phyloP scores from a whole-genome alignment of 2,329 filamentous ascomycete genomes.

The Fusarium longipes region DNA sequence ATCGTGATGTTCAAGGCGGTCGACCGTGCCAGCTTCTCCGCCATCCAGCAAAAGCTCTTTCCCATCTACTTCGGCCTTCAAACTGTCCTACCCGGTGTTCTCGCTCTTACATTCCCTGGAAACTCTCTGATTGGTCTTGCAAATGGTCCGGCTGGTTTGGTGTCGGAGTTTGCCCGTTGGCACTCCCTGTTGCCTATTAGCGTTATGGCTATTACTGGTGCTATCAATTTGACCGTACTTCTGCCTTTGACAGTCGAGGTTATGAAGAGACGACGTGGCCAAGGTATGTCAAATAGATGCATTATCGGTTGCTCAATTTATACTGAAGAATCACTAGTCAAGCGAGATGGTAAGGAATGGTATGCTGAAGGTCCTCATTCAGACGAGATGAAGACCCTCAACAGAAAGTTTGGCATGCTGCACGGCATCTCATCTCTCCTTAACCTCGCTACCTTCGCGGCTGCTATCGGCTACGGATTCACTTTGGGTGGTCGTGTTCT shows the following conservation, averaged over 20 bases:
- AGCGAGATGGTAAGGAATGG: constrained; percentile 87
- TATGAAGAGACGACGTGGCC: constrained; percentile 80
- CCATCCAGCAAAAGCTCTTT: constrained; percentile 83
- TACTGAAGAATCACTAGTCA: constrained; percentile 65
- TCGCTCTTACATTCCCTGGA: constrained; percentile 86
- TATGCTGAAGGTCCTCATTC: constrained; percentile 84
- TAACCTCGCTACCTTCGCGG: constrained; percentile 77
- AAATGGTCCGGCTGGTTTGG: constrained; percentile 64
- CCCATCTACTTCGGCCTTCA: constrained; percentile 91
- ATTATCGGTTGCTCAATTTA: background rate
- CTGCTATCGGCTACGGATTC: constrained; percentile 81
- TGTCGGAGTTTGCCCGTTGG: constrained; percentile 71
- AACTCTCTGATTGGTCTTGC: constrained; percentile 60
- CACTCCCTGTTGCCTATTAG: constrained; percentile 75
- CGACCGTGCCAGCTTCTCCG: constrained; percentile 81
- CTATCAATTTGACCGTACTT: constrained; percentile 76
- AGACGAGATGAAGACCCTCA: constrained; percentile 82
- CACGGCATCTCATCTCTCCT: constrained; percentile 85
- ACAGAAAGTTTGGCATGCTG: constrained; percentile 80
- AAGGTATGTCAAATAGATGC: constrained; percentile 66
- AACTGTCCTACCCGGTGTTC: constrained; percentile 75
- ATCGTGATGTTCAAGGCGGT: constrained; percentile 81
- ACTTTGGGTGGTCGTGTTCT: constrained; percentile 73
- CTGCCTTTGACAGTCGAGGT: constrained; percentile 79
- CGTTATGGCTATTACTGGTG: constrained; percentile 75